These are phyloP conservation scores for Aphanomyces invadans DNA, from an alignment of 352 stramenopile genomes.

Conservation along the genomic window DNA sequence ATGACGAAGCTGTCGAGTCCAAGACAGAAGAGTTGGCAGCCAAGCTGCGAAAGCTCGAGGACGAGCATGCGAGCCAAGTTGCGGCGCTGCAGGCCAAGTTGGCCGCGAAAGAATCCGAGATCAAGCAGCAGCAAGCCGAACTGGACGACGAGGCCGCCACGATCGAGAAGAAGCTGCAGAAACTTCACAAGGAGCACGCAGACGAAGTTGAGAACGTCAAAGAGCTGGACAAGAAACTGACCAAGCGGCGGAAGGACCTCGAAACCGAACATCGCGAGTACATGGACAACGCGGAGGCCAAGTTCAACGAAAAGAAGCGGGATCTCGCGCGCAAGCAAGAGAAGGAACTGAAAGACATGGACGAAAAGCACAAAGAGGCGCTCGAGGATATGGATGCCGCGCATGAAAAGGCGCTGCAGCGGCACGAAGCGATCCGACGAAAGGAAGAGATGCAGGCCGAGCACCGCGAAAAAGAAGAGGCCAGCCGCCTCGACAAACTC, in stretches of 20 bases:
- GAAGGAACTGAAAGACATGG: conserved; percentile 37
- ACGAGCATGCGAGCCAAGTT: conserved; percentile 34
- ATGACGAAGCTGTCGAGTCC: conserved; percentile 38
- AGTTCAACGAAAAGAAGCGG: conserved; percentile 40
- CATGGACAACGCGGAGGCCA: conserved; percentile 45
- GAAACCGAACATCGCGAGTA: conserved; percentile 63
- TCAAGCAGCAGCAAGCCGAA: conserved; percentile 25
- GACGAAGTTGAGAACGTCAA: conserved; percentile 50
- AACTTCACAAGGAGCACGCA: conserved; percentile 47
- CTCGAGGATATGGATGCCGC: conserved; percentile 40
- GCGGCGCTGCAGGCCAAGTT: conserved; percentile 12
- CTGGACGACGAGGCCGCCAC: conserved; percentile 32
- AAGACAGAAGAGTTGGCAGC: conserved; percentile 41
- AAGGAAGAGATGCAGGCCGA: conserved; percentile 24
- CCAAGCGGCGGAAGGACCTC: conserved; percentile 60
- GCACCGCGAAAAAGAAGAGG: conserved; percentile 11
- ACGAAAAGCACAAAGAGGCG: conserved; percentile 36
- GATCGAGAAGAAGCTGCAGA: conserved; percentile 33
- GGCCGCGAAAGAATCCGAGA: neutral
- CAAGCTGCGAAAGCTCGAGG: conserved; percentile 33
- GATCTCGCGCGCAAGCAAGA: conserved; percentile 36
- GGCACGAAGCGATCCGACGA: conserved; percentile 34
- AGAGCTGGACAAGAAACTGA: conserved; percentile 47
- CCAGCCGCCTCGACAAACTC: conserved; percentile 21
- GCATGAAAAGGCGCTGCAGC: conserved; percentile 33